Evolutionary conservation across 257 asterid species (phyloP).

Genomic region (Solanum virginianum): DNA sequence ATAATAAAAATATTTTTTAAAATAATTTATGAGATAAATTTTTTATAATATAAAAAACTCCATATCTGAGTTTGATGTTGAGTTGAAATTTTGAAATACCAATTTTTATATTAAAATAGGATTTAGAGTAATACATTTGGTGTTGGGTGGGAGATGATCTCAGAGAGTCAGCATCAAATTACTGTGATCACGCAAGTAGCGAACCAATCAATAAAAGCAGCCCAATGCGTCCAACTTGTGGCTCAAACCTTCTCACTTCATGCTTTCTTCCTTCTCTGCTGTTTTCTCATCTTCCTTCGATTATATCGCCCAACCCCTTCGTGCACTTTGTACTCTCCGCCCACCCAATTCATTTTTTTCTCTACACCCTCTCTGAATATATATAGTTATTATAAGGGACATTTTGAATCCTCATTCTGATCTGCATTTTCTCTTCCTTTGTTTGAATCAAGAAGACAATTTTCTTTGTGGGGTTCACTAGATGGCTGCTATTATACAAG

Average conservation of each 20-base stretch:
- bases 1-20: too few species aligned
- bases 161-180: background rate
- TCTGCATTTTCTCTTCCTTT: background rate
- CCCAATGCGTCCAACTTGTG: background rate
- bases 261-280: background rate
- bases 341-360: background rate
- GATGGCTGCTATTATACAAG: conserved; percentile 37
- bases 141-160: too few species aligned
- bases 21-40: too few species aligned
- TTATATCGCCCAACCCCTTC: background rate
- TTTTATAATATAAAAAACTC: too few species aligned
- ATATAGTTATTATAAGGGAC: background rate
- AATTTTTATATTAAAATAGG: too few species aligned
- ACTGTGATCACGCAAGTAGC: background rate
- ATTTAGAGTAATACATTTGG: too few species aligned
- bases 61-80: too few species aligned
- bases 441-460: background rate
- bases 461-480: background rate
- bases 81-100: too few species aligned
- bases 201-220: background rate
- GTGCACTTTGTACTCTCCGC: background rate
- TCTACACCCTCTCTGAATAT: background rate
- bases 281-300: background rate
- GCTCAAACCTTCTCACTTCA: background rate
- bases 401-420: background rate